A percentile compares a stretch with the other conserved stretches of the same genome.
phyloP scores from a whole-genome alignment of 768 basidiomycete species.

The Chalciporus sphaerocephalus region DNA sequence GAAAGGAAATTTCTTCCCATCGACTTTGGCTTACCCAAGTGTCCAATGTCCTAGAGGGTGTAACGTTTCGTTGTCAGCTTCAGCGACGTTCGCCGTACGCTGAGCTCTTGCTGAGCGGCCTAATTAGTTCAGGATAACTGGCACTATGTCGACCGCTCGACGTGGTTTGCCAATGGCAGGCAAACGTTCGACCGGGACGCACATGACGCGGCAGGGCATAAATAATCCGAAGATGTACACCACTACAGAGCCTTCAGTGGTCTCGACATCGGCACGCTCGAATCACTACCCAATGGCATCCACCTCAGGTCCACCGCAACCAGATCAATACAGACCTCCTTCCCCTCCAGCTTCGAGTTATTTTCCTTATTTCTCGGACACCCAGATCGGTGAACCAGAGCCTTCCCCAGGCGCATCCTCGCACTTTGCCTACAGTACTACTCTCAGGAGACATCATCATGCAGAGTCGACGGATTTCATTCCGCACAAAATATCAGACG shows the following conservation, averaged over 20 bases:
- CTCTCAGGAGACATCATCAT: slow-evolving; percentile 69
- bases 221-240: slow-evolving; percentile 15
- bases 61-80: neutral
- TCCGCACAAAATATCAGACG: slow-evolving; percentile 38
- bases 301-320: slow-evolving; percentile 4
- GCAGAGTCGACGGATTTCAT: slow-evolving; percentile 38
- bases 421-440: slow-evolving; percentile 84
- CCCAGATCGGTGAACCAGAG: slow-evolving; percentile 43
- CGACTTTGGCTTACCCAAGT: too few relatives aligned
- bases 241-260: slow-evolving; percentile 11
- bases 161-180: slow-evolving; percentile 13
- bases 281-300: slow-evolving; percentile 14
- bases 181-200: slow-evolving; percentile 17
- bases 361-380: slow-evolving; percentile 59
- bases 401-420: slow-evolving; percentile 60
- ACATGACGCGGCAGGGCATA: slow-evolving; percentile 8
- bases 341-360: slow-evolving; percentile 83
- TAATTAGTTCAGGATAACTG: slow-evolving; percentile 1
- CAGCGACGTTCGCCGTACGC: neutral
- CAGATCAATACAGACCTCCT: slow-evolving; percentile 28
- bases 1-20: slow-evolving; percentile 19
- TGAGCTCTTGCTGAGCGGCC: neutral
- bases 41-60: neutral
- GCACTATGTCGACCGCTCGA: slow-evolving; percentile 28
- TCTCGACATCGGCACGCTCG: slow-evolving; percentile 25